A percentile compares a stretch with the other conserved stretches of the same genome.
These are phyloP conservation scores for Stylosanthes scabra DNA, from an alignment of 331 rosid genomes.

Conservation along the genomic window DNA sequence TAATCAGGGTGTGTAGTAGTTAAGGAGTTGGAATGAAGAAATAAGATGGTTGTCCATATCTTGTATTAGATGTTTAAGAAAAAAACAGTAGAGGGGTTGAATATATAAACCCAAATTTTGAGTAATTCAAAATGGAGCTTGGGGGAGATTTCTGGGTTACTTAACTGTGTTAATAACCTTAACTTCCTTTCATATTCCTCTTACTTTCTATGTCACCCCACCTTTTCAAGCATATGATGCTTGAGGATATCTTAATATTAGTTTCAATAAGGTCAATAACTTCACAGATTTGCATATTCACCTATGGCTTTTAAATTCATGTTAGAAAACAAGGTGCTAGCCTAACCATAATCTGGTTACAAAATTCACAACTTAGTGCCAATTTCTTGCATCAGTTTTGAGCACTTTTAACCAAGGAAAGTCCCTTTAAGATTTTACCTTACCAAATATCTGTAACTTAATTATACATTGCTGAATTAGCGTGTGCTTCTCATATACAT, in stretches of 20 bases:
- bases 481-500: not conserved
- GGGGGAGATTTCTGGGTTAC: not conserved
- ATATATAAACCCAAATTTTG: constrained; percentile 1
- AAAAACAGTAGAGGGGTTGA: constrained; percentile 1
- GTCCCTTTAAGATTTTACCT: not conserved
- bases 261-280: constrained; percentile 4
- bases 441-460: not conserved
- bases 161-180: not conserved
- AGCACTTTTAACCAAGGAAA: constrained; percentile 1
- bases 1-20: not conserved
- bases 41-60: not conserved
- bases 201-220: not conserved
- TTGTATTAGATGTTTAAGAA: not conserved
- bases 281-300: not conserved
- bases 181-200: not conserved
- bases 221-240: not conserved
- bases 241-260: not conserved
- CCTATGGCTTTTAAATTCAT: not conserved
- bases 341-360: constrained; percentile 13
- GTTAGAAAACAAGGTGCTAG: constrained; percentile 6
- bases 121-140: constrained; percentile 7
- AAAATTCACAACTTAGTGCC: not conserved
- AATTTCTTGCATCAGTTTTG: constrained; percentile 5
- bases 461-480: not conserved
- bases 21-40: constrained; percentile 1